Evolutionary conservation across 352 stramenopile species (phyloP), one percentile per base, ranked within the genome.

Genomic region (Phytophthora syringae): DNA sequence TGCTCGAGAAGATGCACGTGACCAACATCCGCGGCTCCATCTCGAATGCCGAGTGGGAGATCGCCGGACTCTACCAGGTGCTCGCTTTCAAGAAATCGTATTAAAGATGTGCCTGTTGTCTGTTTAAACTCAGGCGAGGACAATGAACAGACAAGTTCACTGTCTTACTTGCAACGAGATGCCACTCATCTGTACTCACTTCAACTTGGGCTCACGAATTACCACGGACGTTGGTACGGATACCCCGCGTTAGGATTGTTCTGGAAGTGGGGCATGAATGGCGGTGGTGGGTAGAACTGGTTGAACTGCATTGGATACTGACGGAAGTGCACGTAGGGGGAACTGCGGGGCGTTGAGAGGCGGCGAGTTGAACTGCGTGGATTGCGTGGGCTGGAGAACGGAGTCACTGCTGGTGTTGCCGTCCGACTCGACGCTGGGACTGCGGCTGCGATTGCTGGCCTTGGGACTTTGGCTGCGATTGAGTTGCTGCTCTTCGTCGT

Each of bases 1-100:
- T 95, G 50, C 76, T 93, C 15, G 79, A 89, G 51, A 91, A 92
- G 55, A 96, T 96, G 89, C 88, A 95, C 59, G 89, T 96, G 48
- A 82, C 90, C 34, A 96, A 96, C 67, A 89, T 90, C 58, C 72
- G 84, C 34, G 89, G 89, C 37, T 91, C 84, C 36, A 77, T 96
- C 49, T 95, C 87, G 28, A 83, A 94, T 28, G 84, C 83, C 40
- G 89, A 96, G 70, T 96, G 89, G 89, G 83, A 94, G 25, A 92
- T 95, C 48, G 86, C 85, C 0, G 87, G 86, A 2, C 70, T 96
- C 7, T 96, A 96, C 55, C 86, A 95, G 63, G 86, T 95, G 22
- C 66, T 96, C 15, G 89, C 81, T 32, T 91, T 95, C 54, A 90
- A 88, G 70, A 96, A 94, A 65, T 74, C 77, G n/a, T 92, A 92